These are phyloP conservation scores for Smithsoniella earleae DNA, from an alignment of 163 green algal species.

Conservation along the genomic window DNA sequence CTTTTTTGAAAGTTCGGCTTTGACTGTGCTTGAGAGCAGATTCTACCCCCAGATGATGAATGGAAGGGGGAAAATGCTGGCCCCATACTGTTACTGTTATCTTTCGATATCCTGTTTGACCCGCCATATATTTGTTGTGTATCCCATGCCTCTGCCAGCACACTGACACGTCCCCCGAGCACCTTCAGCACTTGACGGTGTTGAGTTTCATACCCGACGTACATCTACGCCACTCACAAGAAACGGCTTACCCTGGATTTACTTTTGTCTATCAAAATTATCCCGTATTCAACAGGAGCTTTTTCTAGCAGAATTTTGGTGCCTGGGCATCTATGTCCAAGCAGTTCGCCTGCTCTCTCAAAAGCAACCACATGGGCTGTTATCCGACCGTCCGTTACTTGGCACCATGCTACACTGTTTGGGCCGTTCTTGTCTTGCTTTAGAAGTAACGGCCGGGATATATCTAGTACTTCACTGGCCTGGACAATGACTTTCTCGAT, in stretches of 20 bases:
- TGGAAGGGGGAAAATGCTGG: conserved; percentile 10
- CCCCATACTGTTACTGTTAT: conserved; percentile 9
- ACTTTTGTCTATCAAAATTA: conserved; percentile 42
- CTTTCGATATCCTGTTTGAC: conserved; percentile 2
- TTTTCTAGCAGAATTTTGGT: conserved; percentile 40
- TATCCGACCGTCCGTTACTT: background rate
- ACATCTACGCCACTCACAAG: background rate
- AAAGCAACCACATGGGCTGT: background rate
- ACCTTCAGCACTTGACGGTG: conserved; percentile 36
- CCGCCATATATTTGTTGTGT: conserved; percentile 44
- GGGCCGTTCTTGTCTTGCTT: background rate
- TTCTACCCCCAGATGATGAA: background rate
- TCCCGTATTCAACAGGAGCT: conserved; percentile 35
- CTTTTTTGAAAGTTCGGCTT: no score
- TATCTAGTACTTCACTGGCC: background rate
- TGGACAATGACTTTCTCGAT: conserved; percentile 15
- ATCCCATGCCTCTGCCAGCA: conserved; percentile 44
- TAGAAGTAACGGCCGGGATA: background rate
- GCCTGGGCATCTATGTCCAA: conserved; percentile 30
- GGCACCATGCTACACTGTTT: background rate
- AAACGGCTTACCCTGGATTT: conserved; percentile 33
- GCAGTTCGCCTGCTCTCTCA: background rate
- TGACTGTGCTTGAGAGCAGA: background rate
- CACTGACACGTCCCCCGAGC: conserved; percentile 45
- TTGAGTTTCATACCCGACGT: background rate